Conservation (phyloP, 2,329 filamentous ascomycete genomes). For the Chalaropsis ovoidea region DNA sequence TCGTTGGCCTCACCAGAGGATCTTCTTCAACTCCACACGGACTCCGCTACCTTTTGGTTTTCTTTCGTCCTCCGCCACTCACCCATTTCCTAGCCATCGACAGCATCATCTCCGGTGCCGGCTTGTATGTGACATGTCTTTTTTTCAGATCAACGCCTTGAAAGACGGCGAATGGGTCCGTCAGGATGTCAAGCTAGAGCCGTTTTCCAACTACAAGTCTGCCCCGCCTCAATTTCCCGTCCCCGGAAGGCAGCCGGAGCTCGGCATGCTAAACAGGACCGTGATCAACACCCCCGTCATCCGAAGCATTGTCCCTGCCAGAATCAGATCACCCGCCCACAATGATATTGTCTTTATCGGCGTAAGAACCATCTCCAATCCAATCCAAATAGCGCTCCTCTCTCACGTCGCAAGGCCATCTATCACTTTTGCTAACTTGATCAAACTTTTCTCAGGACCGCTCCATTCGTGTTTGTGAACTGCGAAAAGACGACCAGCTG, state of each 20-base stretch:
- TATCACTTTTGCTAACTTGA: neutral
- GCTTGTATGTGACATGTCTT: neutral
- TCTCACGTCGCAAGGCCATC: neutral
- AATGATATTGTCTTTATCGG: conserved; percentile 85
- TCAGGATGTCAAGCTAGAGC: conserved; percentile 40
- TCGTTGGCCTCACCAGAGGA: neutral
- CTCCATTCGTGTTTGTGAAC: conserved; percentile 70
- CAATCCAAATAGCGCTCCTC: conserved; percentile 8
- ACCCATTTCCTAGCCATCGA: neutral
- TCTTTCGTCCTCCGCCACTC: neutral
- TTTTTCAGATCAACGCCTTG: conserved; percentile 45
- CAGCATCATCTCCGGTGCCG: neutral
- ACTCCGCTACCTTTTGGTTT: conserved; percentile 1
- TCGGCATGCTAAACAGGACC: conserved; percentile 70
- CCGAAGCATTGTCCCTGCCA: conserved; percentile 69
- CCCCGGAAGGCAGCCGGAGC: conserved; percentile 39
- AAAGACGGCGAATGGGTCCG: conserved; percentile 49
- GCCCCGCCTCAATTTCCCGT: conserved; percentile 29
- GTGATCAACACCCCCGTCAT: conserved; percentile 64
- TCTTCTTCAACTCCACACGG: neutral
- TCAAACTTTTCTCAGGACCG: conserved; percentile 46
- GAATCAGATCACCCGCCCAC: conserved; percentile 55
- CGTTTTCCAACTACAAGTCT: conserved; percentile 31
- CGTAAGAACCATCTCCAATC: conserved; percentile 42
- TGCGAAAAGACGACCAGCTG: conserved; percentile 58